Base-by-base conservation (phyloP, 2,329 filamentous ascomycete genomes). In the Fusarium brachygibbosum region DNA sequence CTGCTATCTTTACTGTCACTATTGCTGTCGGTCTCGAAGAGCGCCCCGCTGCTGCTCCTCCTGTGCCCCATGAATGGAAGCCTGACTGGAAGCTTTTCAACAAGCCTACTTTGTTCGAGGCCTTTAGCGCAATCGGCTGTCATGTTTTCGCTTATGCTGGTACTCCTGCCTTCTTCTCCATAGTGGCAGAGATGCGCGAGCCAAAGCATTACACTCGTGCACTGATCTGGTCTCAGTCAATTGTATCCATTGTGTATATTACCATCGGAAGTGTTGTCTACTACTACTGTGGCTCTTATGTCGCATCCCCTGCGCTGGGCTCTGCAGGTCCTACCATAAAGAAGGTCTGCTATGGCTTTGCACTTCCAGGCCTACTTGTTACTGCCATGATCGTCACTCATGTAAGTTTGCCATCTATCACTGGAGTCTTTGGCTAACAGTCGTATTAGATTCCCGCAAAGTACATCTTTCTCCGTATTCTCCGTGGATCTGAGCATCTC, bases 281-380 rank as follows among this genome's bases (percentile, higher is more conserved):
- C 72, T 80, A 79, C 61, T 85, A 74, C 67, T 83, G 81, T 62
- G 83, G 83, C 1, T 80, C 79, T 0, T 82, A 79, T 51, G 80
- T 85, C 6, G 79, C 82, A 1, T 84, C 82, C 0, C 83, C 83
- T 1, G 82, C 82, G 2, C 77, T 85, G 7, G 83, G 82, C 3
- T 83, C 81, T 31, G 83, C 82, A 2, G 83, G 83, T 1, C 4
- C 37, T 0, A 48, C 71, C 0, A 75, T 83, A 54, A 84, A 84
- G 76, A 84, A 80, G 65, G 73, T 84, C 17, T 77, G 76, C 49
- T 85, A 84, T 56, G 83, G 82, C 11, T 68, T 79, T n/a, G 76
- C 76, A 16, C 71, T 79, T 4, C 76, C 75, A 1, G 77, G 77
- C 3, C 66, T 79, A 10, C 50, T 77, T 16, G 75, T 75, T 32